Evolutionary conservation across 305 asterid genomes (phyloP), one percentile per base, ranked within the genome.

Genomic region (Fraxinus latifolia): DNA sequence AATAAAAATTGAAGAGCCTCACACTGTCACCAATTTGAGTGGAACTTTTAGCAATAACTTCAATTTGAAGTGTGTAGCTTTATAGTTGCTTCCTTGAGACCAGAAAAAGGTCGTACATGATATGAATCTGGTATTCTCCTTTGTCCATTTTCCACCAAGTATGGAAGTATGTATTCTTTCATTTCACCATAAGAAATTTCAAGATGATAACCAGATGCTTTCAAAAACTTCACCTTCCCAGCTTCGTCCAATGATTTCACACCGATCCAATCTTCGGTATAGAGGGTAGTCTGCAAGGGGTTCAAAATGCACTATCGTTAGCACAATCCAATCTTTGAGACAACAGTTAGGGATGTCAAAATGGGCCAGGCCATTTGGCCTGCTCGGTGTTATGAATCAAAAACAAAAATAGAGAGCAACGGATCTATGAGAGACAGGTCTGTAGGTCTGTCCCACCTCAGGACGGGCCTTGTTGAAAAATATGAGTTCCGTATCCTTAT

Each of bases 231-330:
- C 87, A 95, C 98, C 81, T 89, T 94, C 84, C 98, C 97, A 53
- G 95, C 96, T 89, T 93, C 93, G 36, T 95, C 96, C 88, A 95
- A 84, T 0, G 88, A 81, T 84, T 81, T 92, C 91, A 95, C 83
- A 78, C 99, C 99, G n/a, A 95, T 95, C 98, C 94, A 94, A 83
- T 95, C 97, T 86, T 95, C 98, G 1, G 73, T 91, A 71, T 95
- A 93, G 2, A 95, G 91, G 50, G 87, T 78, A 58, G 98, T 95
- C 98, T 95, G 91, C 86, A 87, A 77, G 76, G 29, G 53, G 23
- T 77, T 75, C 32, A 62, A 31, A 73, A 47, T 42, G 79, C 70
- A 77, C 5, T 7, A 71, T 71, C 2, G 7, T 71, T 32, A 33
- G 27, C 42, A 31, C 76, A 23, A 27, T 27, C 74, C 34, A 12